phyloP scores from a whole-genome alignment of 2,329 filamentous ascomycete species.

The Monascus ruber region DNA sequence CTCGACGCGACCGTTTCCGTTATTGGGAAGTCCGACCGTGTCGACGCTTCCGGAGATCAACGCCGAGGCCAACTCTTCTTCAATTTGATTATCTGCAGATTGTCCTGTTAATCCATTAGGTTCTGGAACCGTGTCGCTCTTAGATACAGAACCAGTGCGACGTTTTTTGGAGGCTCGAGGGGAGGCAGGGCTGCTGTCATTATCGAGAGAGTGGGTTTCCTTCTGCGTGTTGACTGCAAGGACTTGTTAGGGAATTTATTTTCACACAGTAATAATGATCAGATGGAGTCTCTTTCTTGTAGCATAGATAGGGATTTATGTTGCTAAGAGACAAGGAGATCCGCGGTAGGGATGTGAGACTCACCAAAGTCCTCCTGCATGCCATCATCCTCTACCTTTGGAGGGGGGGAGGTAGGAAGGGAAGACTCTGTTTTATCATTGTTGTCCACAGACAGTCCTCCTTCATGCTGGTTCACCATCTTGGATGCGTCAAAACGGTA shows the following conservation, averaged over 20 bases:
- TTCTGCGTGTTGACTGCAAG: constrained; percentile 10
- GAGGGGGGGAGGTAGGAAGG: constrained; percentile 17
- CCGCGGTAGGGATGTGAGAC: constrained; percentile 6
- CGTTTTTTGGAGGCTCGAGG: constrained; percentile 29
- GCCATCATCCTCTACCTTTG: constrained; percentile 23
- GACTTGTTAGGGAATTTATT: not conserved
- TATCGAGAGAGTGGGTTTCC: constrained; percentile 18
- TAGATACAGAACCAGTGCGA: constrained; percentile 21
- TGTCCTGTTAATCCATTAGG: constrained; percentile 12
- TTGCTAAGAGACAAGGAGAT: not conserved
- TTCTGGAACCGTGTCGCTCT: constrained; percentile 11
- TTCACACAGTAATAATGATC: not conserved
- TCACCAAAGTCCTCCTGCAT: constrained; percentile 16
- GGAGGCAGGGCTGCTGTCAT: constrained; percentile 19
- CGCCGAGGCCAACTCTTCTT: constrained; percentile 26
- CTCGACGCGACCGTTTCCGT: constrained; percentile 12
- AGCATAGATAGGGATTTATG: not conserved
- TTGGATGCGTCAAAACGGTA: constrained; percentile 11
- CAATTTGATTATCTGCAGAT: constrained; percentile 20
- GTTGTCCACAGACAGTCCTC: constrained; percentile 18
- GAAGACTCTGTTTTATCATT: constrained; percentile 11
- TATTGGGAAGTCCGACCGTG: constrained; percentile 12
- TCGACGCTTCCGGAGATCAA: constrained; percentile 19
- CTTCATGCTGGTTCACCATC: constrained; percentile 23
- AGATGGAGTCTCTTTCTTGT: not conserved